A percentile compares a stretch with the other conserved stretches of the same genome.
phyloP scores from a whole-genome alignment of 805 yeast genomes.

The Citeromyces nyonsensis region DNA sequence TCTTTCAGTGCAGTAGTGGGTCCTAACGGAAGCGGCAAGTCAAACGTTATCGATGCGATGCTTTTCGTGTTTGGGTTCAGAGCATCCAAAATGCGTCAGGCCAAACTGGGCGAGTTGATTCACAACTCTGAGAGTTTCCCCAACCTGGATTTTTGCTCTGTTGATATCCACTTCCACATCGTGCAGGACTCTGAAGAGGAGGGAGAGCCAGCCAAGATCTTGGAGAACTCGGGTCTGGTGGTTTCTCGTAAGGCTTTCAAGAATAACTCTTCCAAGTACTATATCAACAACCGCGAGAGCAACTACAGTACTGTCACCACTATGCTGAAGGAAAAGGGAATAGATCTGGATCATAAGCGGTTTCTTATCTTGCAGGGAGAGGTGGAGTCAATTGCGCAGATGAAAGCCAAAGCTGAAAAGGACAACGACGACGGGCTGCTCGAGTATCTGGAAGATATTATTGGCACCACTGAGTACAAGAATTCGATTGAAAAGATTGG shows the following conservation, averaged over 20 bases:
- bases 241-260: slow-evolving; percentile 69
- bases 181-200: slow-evolving; percentile 39
- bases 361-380: slow-evolving; percentile 94
- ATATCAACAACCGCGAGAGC: slow-evolving; percentile 53
- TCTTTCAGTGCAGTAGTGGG: slow-evolving; percentile 97
- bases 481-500: slow-evolving; percentile 52
- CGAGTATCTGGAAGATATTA: slow-evolving; percentile 91
- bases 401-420: slow-evolving; percentile 93
- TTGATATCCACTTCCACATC: slow-evolving; percentile 76
- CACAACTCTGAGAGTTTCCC: slow-evolving; percentile 76
- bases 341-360: slow-evolving; percentile 89
- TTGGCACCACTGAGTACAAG: slow-evolving; percentile 85
- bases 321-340: slow-evolving; percentile 64
- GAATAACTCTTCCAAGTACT: slow-evolving; percentile 68
- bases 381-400: slow-evolving; percentile 95
- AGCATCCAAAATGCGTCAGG: slow-evolving; percentile 93
- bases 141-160: slow-evolving; percentile 61
- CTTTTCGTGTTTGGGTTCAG: slow-evolving; percentile 96
- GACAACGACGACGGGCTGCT: slow-evolving; percentile 87
- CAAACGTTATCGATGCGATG: slow-evolving; percentile 95
- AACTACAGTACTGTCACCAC: slow-evolving; percentile 67
- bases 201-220: slow-evolving; percentile 21
- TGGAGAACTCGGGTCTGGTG: slow-evolving; percentile 41
- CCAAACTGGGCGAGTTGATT: slow-evolving; percentile 80
- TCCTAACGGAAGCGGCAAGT: slow-evolving; percentile 96